Evolutionary conservation across 169 alveolate species (phyloP).

Genomic region (Eimeria necatrix): DNA sequence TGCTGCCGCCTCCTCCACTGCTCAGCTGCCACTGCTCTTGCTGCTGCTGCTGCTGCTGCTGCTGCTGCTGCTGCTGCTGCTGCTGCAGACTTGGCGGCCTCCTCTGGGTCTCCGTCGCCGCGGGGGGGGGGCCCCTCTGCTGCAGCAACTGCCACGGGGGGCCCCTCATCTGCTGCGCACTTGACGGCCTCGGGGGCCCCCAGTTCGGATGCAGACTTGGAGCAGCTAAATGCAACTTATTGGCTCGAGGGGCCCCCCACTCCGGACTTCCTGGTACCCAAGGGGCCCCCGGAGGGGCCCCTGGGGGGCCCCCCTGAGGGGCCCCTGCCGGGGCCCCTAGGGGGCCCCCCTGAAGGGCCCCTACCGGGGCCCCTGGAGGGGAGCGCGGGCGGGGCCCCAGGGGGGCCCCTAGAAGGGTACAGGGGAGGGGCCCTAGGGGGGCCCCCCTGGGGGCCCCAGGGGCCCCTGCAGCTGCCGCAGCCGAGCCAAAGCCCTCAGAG

Average conservation of each 20-base stretch:
- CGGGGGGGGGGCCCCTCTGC: neutral
- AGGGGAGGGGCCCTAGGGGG: constrained; percentile 1
- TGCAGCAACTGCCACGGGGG: neutral
- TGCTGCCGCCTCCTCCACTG: neutral
- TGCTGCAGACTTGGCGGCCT: neutral
- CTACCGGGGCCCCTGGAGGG: neutral
- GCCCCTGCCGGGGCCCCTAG: neutral
- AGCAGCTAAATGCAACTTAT: constrained; percentile 3
- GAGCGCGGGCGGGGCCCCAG: neutral
- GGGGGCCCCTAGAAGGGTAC: neutral
- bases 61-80: neutral
- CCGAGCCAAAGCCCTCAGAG: neutral
- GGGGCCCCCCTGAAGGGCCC: neutral
- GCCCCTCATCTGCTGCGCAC: neutral
- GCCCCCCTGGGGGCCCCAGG: neutral
- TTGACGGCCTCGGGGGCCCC: constrained; percentile 11
- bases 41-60: constrained; percentile 11
- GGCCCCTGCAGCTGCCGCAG: neutral
- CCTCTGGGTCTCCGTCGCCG: constrained; percentile 10
- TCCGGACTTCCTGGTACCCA: constrained; percentile 9
- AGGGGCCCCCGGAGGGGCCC: constrained; percentile 8
- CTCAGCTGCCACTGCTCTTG: neutral
- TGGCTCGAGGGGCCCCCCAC: neutral
- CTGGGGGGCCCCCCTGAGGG: constrained; percentile 11
- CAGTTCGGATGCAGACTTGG: neutral